Evolutionary conservation across 1,139 yeast species (phyloP).

Genomic region (Candida mesenterica): DNA sequence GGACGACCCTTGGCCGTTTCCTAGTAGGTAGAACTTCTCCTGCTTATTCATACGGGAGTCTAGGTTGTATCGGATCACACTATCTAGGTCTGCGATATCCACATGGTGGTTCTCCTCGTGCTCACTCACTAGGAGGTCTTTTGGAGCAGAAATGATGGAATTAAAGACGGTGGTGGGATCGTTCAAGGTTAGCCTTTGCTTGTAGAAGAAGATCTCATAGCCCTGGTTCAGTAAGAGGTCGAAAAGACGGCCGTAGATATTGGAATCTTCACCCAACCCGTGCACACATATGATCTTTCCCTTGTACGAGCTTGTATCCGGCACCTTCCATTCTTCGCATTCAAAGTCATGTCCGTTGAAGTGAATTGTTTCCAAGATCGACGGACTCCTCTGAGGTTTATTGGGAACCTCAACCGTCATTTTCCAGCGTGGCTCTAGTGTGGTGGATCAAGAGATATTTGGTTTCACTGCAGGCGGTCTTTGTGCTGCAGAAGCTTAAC

Average conservation of each 20-base stretch:
- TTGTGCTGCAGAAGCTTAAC: no score
- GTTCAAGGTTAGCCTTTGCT: conserved; percentile 52
- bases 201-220: conserved; percentile 73
- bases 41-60: conserved; percentile 21
- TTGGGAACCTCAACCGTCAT: conserved; percentile 3
- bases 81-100: conserved; percentile 69
- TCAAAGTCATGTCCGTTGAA: conserved; percentile 39
- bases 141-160: conserved; percentile 71
- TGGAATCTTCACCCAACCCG: conserved; percentile 75
- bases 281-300: conserved; percentile 69
- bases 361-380: conserved; percentile 15
- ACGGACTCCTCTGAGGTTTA: conserved; percentile 4
- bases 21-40: conserved; percentile 60
- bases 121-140: conserved; percentile 50
- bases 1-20: conserved; percentile 98
- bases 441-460: no score
- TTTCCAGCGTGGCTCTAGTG: no score
- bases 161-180: conserved; percentile 36
- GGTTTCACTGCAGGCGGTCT: no score
- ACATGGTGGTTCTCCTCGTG: conserved; percentile 24
- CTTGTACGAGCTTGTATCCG: conserved; percentile 34
- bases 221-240: conserved; percentile 61
- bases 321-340: conserved; percentile 41
- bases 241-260: conserved; percentile 56
- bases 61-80: conserved; percentile 47